Conservation (phyloP, 495 filamentous ascomycete genomes). For the Niebla homalea region DNA sequence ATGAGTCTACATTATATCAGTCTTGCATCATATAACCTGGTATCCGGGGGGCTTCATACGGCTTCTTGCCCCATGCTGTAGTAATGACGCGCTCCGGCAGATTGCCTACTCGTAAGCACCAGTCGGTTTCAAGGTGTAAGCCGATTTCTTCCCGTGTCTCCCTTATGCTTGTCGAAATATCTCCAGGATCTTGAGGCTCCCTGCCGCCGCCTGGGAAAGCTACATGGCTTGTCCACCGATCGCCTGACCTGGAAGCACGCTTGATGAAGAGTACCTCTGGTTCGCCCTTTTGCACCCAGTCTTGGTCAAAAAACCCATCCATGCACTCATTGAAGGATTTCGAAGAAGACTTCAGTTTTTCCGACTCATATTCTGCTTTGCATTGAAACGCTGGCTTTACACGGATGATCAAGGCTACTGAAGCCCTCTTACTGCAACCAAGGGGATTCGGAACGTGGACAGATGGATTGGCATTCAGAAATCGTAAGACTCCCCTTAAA, state of each 20-base stretch:
- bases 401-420: slow-evolving; percentile 59
- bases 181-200: slow-evolving; percentile 54
- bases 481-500: slow-evolving; percentile 16
- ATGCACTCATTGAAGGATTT: slow-evolving; percentile 30
- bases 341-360: slow-evolving; percentile 19
- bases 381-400: slow-evolving; percentile 48
- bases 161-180: slow-evolving; percentile 50
- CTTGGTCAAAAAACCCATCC: slow-evolving; percentile 50
- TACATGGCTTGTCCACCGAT: slow-evolving; percentile 66
- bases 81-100: slow-evolving; percentile 59
- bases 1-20: slow-evolving; percentile 39
- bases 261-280: slow-evolving; percentile 71
- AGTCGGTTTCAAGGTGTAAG: slow-evolving; percentile 41
- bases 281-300: slow-evolving; percentile 62
- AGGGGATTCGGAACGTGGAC: slow-evolving; percentile 52
- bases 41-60: slow-evolving; percentile 33
- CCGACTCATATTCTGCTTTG: slow-evolving; percentile 31
- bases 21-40: slow-evolving; percentile 2
- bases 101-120: slow-evolving; percentile 50
- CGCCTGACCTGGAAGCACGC: slow-evolving; percentile 52
- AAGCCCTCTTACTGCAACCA: slow-evolving; percentile 50
- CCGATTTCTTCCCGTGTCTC: slow-evolving; percentile 66
- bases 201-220: slow-evolving; percentile 62
- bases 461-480: slow-evolving; percentile 40
- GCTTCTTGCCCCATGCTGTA: slow-evolving; percentile 56